Percentiles rank a stretch among this genome's conserved stretches.
Conservation (phyloP, 352 stramenopile species). For the Phytopythium chamaehyphon region DNA sequence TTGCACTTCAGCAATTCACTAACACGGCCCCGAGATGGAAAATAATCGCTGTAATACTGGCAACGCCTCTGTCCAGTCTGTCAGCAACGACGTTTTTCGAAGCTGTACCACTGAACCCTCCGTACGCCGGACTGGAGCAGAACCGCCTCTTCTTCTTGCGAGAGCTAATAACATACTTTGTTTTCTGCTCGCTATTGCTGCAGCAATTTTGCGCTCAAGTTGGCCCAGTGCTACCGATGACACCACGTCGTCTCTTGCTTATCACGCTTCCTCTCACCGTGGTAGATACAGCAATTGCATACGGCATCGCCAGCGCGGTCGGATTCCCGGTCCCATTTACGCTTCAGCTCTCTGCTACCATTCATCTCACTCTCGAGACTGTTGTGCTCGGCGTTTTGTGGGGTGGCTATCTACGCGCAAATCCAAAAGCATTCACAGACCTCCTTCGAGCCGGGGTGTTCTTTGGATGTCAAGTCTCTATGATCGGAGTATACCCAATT, state of each 20-base stretch:
- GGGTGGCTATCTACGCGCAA: not conserved
- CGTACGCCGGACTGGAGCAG: constrained; percentile 5
- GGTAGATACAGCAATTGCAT: constrained; percentile 6
- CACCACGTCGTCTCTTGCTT: not conserved
- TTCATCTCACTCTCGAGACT: not conserved
- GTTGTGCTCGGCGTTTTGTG: not conserved
- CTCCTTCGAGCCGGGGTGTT: not conserved
- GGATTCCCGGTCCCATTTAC: constrained; percentile 29
- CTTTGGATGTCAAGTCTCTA: constrained; percentile 9
- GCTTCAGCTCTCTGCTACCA: not conserved
- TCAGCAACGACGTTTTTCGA: constrained; percentile 11
- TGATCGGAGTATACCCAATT: constrained; percentile 14
- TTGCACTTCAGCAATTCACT: not conserved
- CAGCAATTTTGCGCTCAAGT: constrained; percentile 19
- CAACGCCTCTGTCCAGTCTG: constrained; percentile 16
- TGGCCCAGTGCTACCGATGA: constrained; percentile 9
- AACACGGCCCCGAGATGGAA: not conserved
- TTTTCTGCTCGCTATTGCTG: constrained; percentile 13
- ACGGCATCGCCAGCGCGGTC: constrained; percentile 8
- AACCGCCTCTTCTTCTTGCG: constrained; percentile 18
- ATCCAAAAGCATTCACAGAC: not conserved
- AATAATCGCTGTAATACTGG: not conserved
- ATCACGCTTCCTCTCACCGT: constrained; percentile 11
- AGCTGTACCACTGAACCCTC: constrained; percentile 17
- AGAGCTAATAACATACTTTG: constrained; percentile 12